phyloP scores from a whole-genome alignment of 768 basidiomycete genomes.

The Tricholoma sp. region DNA sequence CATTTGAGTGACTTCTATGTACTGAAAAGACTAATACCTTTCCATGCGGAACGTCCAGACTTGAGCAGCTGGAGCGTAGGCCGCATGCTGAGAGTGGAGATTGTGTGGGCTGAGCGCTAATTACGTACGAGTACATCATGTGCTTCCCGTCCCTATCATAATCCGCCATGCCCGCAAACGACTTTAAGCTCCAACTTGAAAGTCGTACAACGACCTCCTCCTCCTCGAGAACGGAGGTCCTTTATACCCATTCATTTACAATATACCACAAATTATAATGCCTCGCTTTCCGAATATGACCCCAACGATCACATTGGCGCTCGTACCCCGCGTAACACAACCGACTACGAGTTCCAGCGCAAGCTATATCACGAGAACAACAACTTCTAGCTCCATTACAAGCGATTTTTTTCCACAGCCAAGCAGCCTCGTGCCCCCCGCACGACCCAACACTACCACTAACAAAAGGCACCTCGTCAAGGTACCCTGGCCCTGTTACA shows the following conservation, averaged over 20 bases:
- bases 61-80: constrained; percentile 54
- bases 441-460: not conserved
- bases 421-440: constrained; percentile 10
- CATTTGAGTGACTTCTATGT: not conserved
- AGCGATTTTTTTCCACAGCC: constrained; percentile 22
- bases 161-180: no score
- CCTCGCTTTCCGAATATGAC: not conserved
- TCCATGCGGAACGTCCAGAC: constrained; percentile 79
- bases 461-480: constrained; percentile 16
- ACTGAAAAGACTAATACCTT: constrained; percentile 40
- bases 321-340: constrained; percentile 8
- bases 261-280: not conserved
- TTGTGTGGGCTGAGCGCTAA: no score
- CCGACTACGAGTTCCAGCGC: constrained; percentile 1
- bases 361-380: not conserved
- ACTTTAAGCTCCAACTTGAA: no score
- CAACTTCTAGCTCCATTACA: constrained; percentile 14
- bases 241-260: not conserved
- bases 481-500: constrained; percentile 13
- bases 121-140: no score
- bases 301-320: not conserved
- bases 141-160: no score
- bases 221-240: no score
- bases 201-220: no score
- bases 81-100: no score